A percentile compares a stretch with the other conserved stretches of the same genome.
Conservation (phyloP, 1,139 yeast genomes). For the Pichia cactophila region DNA sequence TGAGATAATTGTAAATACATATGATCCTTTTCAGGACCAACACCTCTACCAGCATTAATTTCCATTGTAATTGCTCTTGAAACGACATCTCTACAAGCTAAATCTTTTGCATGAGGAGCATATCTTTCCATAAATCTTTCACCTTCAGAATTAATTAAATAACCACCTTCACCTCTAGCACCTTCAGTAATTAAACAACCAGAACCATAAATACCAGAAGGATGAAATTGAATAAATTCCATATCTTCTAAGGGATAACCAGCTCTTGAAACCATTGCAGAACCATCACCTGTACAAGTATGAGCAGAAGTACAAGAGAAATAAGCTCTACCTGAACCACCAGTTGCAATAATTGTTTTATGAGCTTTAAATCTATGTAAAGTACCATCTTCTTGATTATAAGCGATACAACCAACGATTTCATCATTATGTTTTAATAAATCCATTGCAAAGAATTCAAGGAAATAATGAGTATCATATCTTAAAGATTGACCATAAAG, state of each 20-base stretch:
- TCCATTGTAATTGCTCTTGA: constrained; percentile 98
- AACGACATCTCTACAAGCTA: constrained; percentile 97
- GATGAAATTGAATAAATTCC: constrained; percentile 98
- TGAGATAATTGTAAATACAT: constrained; percentile 91
- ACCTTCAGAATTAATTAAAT: constrained; percentile 91
- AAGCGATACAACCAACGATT: constrained; percentile 95
- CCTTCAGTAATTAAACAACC: constrained; percentile 99
- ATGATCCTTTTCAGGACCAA: constrained; percentile 93
- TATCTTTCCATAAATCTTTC: constrained; percentile 99
- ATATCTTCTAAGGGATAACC: constrained; percentile 96
- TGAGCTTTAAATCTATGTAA: constrained; percentile 96
- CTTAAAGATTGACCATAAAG: constrained; percentile 94
- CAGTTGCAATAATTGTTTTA: constrained; percentile 94
- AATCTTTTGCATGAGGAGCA: constrained; percentile 97
- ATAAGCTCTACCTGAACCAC: constrained; percentile 98
- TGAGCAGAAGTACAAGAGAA: constrained; percentile 99
- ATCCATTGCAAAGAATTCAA: constrained; percentile 95
- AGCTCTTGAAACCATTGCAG: constrained; percentile 97
- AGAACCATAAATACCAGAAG: constrained; percentile 98
- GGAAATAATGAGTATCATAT: constrained; percentile 96
- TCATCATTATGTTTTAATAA: constrained; percentile 92
- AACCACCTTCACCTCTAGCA: constrained; percentile 99
- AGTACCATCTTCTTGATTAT: constrained; percentile 98
- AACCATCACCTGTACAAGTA: constrained; percentile 99
- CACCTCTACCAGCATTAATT: constrained; percentile 98